Evolutionary conservation across 1,284 basidiomycete genomes (phyloP).

Genomic region (Irpex rosettiformis): DNA sequence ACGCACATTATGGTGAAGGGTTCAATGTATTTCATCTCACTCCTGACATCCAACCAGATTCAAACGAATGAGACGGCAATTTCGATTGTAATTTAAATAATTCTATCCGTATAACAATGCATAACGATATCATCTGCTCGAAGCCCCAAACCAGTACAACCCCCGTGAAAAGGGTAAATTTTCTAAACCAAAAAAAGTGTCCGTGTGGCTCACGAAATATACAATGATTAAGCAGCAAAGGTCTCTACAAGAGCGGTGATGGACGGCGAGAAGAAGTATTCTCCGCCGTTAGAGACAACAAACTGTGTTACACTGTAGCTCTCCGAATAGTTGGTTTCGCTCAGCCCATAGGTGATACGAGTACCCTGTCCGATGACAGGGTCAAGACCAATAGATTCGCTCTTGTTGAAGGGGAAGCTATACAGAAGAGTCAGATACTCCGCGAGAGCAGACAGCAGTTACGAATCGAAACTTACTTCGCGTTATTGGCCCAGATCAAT

Average conservation of each 20-base stretch:
- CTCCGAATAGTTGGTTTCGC: not conserved
- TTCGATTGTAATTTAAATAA: not conserved
- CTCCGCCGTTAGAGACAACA: slow-evolving; percentile 18
- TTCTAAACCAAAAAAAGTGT: too few relatives aligned
- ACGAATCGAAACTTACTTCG: not conserved
- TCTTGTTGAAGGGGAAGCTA: slow-evolving; percentile 3
- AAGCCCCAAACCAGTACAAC: not conserved
- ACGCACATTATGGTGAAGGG: slow-evolving; percentile 55
- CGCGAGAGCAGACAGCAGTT: not conserved
- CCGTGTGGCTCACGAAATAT: too few relatives aligned
- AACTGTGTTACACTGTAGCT: slow-evolving; percentile 8
- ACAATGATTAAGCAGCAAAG: not conserved
- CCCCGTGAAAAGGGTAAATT: too few relatives aligned
- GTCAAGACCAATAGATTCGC: not conserved
- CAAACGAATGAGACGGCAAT: not conserved
- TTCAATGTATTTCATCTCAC: slow-evolving; percentile 58
- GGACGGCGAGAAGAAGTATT: slow-evolving; percentile 20
- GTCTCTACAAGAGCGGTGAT: not conserved
- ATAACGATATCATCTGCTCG: not conserved
- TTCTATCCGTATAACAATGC: not conserved
- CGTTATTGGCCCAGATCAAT: not conserved
- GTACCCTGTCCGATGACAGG: not conserved
- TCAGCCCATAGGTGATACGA: not conserved
- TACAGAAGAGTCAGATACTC: not conserved
- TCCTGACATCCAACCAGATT: not conserved